These are phyloP conservation scores for Penicillium cataractarum DNA, from an alignment of 495 filamentous ascomycete genomes.

Conservation along the genomic window DNA sequence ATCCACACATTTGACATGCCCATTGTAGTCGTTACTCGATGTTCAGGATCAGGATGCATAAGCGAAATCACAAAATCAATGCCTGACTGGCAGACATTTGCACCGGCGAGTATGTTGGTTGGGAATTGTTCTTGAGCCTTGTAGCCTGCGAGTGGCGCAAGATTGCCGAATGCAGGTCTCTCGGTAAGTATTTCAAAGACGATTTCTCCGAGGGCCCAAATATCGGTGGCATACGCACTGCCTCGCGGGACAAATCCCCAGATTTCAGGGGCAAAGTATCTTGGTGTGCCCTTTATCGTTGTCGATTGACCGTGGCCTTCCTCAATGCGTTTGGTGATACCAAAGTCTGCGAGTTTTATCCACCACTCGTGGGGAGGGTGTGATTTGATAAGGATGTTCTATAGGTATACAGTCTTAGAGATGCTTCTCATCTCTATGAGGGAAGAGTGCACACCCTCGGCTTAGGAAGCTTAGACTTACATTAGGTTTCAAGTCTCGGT, in stretches of 20 bases:
- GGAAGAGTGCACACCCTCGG: not conserved
- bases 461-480: slow-evolving; percentile 29
- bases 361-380: slow-evolving; percentile 32
- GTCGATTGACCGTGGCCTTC: slow-evolving; percentile 16
- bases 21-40: slow-evolving; percentile 1
- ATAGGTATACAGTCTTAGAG: not conserved
- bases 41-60: slow-evolving; percentile 10
- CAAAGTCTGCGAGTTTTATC: slow-evolving; percentile 41
- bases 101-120: not conserved
- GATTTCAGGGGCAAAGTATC: slow-evolving; percentile 25
- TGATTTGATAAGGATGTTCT: slow-evolving; percentile 18
- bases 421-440: not conserved
- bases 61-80: slow-evolving; percentile 13
- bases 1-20: slow-evolving; percentile 7
- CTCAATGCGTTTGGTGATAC: slow-evolving; percentile 31
- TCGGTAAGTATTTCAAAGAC: slow-evolving; percentile 20
- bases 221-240: slow-evolving; percentile 18
- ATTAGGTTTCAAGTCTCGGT: slow-evolving; percentile 55
- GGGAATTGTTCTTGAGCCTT: slow-evolving; percentile 6
- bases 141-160: not conserved
- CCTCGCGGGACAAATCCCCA: slow-evolving; percentile 9
- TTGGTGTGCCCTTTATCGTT: slow-evolving; percentile 17
- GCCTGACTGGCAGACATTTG: slow-evolving; percentile 2
- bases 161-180: slow-evolving; percentile 3
- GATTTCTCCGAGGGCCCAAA: slow-evolving; percentile 26